Evolutionary conservation across 2,329 filamentous ascomycete species (phyloP), one percentile per base, ranked within the genome.

Genomic region (Aspergillus intermedius): DNA sequence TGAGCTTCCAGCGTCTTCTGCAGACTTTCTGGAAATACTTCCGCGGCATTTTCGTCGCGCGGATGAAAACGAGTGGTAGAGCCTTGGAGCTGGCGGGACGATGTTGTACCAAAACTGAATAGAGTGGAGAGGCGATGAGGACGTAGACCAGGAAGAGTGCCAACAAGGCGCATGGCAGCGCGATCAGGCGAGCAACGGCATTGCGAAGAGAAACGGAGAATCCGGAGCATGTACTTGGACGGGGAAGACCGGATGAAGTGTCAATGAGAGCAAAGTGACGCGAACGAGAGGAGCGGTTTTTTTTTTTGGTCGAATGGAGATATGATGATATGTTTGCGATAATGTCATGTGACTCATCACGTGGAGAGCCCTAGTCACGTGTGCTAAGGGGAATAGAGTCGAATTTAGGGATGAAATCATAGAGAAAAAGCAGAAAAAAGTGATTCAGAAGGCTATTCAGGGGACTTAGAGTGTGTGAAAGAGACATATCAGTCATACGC

Each of bases 1-100:
- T 74, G 71, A 21, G 69, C 69, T 47, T 70, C 65, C 28, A 74
- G 60, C 5, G 71, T 74, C 48, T 64, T 65, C 25, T 55, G 53
- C 19, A 72, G 62, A 45, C 65, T 70, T 44, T 63, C 59, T 23
- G 59, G 54, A 47, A 65, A 56, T 28, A 71, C 57, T 28, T 60
- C 52, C 12, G 53, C 42, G 23, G 59, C 50, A 23, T 61, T 59
- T 19, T 43, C 21, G 12, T 40, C 37, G 15, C 17, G 25, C 10
- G 25, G 10, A 9, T 30, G 19, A 12, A 40, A 12, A 5, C 19
- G 41, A 3, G 47, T 13, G 22, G 34, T 15, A n/a, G 51, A 44
- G 46, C 51, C 37, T 47, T 54, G 55, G 34, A 59, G 48, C 7
- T 13, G 23, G 17, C 47, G 50, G 46, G 22, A 44, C 6, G 7